Evolutionary conservation across 768 basidiomycete species (phyloP).

Genomic region (Podaxis sp.): DNA sequence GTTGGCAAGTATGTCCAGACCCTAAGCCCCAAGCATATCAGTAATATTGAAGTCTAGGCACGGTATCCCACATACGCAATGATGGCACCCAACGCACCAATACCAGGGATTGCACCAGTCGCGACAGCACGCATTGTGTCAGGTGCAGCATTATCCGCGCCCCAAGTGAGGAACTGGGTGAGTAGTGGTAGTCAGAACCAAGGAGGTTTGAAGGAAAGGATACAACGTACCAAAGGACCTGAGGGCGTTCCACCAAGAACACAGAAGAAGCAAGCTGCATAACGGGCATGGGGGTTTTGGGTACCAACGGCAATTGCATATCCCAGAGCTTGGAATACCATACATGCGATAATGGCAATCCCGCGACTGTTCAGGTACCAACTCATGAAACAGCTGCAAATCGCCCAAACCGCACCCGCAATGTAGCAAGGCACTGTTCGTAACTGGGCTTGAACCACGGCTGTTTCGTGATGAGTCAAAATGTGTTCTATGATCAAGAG

Average conservation of each 20-base stretch:
- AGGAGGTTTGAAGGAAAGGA: not conserved
- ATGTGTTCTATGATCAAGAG: not conserved
- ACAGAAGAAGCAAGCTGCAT: conserved; percentile 47
- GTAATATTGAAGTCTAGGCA: not conserved
- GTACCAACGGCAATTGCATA: conserved; percentile 45
- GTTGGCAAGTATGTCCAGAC: conserved; percentile 49
- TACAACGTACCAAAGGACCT: conserved; percentile 32
- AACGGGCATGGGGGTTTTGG: conserved; percentile 41
- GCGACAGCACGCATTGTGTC: conserved; percentile 48
- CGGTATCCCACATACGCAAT: conserved; percentile 35
- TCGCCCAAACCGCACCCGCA: conserved; percentile 40
- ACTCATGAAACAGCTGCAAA: conserved; percentile 33
- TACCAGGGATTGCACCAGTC: conserved; percentile 43
- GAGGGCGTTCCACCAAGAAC: conserved; percentile 38
- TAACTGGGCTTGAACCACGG: conserved; percentile 44
- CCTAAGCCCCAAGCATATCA: conserved; percentile 21
- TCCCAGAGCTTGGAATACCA: conserved; percentile 38
- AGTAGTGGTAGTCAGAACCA: not conserved
- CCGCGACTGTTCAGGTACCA: conserved; percentile 37
- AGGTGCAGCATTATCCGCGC: conserved; percentile 48
- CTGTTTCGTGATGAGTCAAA: conserved; percentile 23
- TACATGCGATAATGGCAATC: conserved; percentile 34
- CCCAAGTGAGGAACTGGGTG: conserved; percentile 42
- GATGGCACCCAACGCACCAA: conserved; percentile 44
- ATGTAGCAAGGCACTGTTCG: conserved; percentile 50